Evolutionary conservation across 352 stramenopile species (phyloP), one percentile per base, ranked within the genome.

Genomic region (Phytophthora palmivora): DNA sequence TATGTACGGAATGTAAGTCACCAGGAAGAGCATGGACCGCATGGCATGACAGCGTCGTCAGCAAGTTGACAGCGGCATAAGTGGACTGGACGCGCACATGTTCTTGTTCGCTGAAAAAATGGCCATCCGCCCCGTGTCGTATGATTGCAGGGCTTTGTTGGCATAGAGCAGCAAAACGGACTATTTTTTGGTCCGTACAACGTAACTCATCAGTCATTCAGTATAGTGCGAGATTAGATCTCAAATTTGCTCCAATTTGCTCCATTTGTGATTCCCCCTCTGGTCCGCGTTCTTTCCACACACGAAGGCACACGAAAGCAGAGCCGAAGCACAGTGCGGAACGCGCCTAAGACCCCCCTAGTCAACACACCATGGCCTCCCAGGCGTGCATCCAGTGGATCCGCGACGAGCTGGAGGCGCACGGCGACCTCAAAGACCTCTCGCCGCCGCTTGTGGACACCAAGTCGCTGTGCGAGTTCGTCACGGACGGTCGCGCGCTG

Each of bases 401-500:
- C 51, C 70, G 70, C 26, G 57, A 72, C 53, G 83, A 92, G 70
- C 60, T 92, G 19, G 61, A 69, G 51, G 33, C 62, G 7, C 66
- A 73, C 32, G 67, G 68, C 28, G 56, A 62, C 42, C 69, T 72
- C 8, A 46, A 72, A 24, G 49, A 65, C 30, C 68, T 81, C 10
- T 49, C 63, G 18, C 73, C 72, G 18, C 61, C 79, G 14, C 53
- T 76, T 2, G 24, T 49, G 5, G 46, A 74, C 1, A 66, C 68
- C 36, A 72, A 70, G 24, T 75, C 64, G 30, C 74, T 94, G 14
- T 94, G 83, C 58, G 78, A 77, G 51, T 91, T 83, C 58, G 61
- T 94, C 38, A 87, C 82, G 55, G 86, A 94, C 51, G 86, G 86
- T 37, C 86, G 86, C 45, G 86, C 83, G 63, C 67, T 94, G 49